Percentiles rank a stretch among this genome's conserved stretches.
These are phyloP conservation scores for Colletotrichum viniferum DNA, from an alignment of 2,329 filamentous ascomycete genomes.

Conservation along the genomic window DNA sequence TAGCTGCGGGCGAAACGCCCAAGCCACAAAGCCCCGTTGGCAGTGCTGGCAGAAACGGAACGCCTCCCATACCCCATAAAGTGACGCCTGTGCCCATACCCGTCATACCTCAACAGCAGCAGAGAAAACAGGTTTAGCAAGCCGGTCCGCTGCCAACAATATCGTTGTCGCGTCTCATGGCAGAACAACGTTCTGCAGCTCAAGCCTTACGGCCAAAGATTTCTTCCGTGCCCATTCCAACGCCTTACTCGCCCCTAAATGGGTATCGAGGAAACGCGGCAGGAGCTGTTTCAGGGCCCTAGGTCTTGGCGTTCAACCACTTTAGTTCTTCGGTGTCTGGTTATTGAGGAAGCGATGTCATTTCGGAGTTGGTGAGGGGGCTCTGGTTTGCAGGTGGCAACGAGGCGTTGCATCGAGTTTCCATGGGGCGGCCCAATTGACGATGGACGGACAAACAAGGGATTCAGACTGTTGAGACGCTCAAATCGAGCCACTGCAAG, in stretches of 20 bases:
- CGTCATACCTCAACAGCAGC: slow-evolving; percentile 43
- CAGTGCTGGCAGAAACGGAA: slow-evolving; percentile 32
- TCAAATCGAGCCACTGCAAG: not conserved
- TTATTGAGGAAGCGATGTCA: not conserved
- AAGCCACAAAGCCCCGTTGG: slow-evolving; percentile 36
- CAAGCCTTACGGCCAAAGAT: not conserved
- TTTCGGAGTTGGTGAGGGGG: slow-evolving; percentile 14
- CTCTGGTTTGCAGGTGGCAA: not conserved
- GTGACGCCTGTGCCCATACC: slow-evolving; percentile 50
- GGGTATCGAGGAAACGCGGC: not conserved
- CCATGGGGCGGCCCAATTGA: not conserved
- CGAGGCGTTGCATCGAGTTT: not conserved
- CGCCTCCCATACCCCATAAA: slow-evolving; percentile 40
- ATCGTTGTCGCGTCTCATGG: not conserved
- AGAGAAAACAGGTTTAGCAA: slow-evolving; percentile 20
- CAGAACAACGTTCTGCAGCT: not conserved
- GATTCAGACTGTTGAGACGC: not conserved
- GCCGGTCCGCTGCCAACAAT: not conserved
- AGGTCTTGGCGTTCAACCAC: not conserved
- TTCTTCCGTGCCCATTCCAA: not conserved
- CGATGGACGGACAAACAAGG: not conserved
- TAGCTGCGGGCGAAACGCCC: slow-evolving; percentile 34
- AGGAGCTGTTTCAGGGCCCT: not conserved
- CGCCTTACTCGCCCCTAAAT: not conserved
- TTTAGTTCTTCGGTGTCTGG: slow-evolving; percentile 5